Evolutionary conservation across 768 basidiomycete genomes (phyloP).

Genomic region (Trichaptum fuscoviolaceum): DNA sequence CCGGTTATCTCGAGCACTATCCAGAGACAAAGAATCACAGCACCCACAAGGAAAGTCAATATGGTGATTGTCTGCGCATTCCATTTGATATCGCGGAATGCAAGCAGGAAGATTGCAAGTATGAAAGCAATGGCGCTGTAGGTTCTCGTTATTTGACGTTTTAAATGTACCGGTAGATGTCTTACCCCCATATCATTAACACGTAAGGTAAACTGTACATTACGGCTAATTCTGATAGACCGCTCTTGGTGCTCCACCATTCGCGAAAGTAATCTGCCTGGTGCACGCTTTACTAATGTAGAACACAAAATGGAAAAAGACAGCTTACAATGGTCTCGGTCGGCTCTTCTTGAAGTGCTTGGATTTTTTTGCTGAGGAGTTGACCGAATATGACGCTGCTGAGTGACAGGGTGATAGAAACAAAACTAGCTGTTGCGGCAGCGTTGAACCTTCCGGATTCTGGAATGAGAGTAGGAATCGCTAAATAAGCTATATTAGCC

Average conservation of each 20-base stretch:
- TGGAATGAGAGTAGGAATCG: neutral
- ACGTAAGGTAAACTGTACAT: conserved; percentile 5
- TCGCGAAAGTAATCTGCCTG: neutral
- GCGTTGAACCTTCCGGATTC: neutral
- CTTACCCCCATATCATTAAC: conserved; percentile 3
- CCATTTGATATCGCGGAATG: neutral
- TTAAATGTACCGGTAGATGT: neutral
- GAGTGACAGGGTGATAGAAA: neutral
- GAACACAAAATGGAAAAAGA: neutral
- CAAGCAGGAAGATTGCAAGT: neutral
- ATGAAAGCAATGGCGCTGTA: neutral
- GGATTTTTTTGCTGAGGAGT: neutral
- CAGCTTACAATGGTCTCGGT: neutral
- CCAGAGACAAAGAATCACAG: neutral
- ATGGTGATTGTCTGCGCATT: neutral
- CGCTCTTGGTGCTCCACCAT: neutral
- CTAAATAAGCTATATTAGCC: neutral
- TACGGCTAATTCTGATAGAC: neutral
- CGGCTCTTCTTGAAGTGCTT: neutral
- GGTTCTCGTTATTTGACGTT: neutral
- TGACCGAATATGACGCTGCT: neutral
- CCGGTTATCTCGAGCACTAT: neutral
- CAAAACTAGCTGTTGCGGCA: neutral
- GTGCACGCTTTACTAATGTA: neutral
- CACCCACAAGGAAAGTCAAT: neutral